Evolutionary conservation across 2,329 filamentous ascomycete species (phyloP).

Genomic region (Incumbomyces delicatus): DNA sequence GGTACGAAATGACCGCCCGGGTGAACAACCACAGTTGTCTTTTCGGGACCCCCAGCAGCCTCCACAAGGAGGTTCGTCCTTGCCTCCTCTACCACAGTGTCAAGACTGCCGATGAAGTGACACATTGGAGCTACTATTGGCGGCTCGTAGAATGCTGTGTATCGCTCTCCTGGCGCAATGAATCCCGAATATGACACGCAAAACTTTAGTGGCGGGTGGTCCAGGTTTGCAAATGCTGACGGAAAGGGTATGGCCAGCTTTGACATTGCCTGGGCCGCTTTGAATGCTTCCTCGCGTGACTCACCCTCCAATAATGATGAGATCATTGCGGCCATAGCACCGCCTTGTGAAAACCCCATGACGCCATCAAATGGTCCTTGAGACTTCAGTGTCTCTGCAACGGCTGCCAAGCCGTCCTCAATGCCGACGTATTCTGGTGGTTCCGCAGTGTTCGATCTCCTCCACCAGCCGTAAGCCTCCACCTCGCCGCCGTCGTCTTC

Average conservation of each 20-base stretch:
- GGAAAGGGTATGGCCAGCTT: slow-evolving; percentile 41
- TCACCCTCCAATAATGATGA: slow-evolving; percentile 58
- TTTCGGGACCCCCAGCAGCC: slow-evolving; percentile 47
- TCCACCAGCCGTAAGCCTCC: slow-evolving; percentile 80
- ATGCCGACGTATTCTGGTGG: slow-evolving; percentile 57
- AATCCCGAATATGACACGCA: slow-evolving; percentile 72
- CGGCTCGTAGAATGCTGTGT: slow-evolving; percentile 64
- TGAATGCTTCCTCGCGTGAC: slow-evolving; percentile 31
- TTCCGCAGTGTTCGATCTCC: slow-evolving; percentile 50
- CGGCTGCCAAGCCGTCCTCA: slow-evolving; percentile 53
- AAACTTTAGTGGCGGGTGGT: slow-evolving; percentile 55
- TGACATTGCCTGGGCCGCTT: slow-evolving; percentile 17
- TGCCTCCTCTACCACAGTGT: slow-evolving; percentile 77
- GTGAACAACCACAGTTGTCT: slow-evolving; percentile 55
- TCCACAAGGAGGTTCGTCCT: slow-evolving; percentile 60
- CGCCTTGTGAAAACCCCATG: slow-evolving; percentile 76
- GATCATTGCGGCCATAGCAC: slow-evolving; percentile 60
- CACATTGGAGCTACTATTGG: slow-evolving; percentile 65
- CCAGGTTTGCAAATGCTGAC: slow-evolving; percentile 33
- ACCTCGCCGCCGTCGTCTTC: slow-evolving; percentile 42
- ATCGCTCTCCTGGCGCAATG: slow-evolving; percentile 49
- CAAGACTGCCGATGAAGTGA: slow-evolving; percentile 73
- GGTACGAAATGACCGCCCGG: slow-evolving; percentile 89
- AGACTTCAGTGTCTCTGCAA: slow-evolving; percentile 53
- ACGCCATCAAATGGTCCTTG: slow-evolving; percentile 66